Evolutionary conservation across 2,329 filamentous ascomycete genomes (phyloP), one percentile per base, ranked within the genome.

Genomic region (Trichophyton equinum): DNA sequence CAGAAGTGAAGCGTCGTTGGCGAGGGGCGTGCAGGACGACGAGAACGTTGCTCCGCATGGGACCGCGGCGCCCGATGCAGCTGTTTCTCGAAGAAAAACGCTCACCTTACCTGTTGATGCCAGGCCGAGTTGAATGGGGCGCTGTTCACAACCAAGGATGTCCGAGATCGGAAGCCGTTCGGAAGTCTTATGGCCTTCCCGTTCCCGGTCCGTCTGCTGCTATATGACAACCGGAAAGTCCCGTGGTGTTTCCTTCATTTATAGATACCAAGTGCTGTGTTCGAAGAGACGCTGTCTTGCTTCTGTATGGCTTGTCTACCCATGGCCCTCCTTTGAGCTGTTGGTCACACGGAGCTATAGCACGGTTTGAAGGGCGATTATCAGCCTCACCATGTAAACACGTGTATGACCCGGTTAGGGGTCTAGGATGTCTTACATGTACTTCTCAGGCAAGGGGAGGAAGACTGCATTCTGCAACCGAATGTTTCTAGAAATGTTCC

Each of bases 361-460:
- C 25, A 36, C 51, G n/a, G 51, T 18, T 55, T 13, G 27, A 55
- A 55, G 15, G 25, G 27, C 51, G 3, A n/a, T 55, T 55, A 36
- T 55, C 51, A 55, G 51, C 51, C 51, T 55, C 51, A 55, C 51
- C 51, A 27, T 53, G 49, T 53, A 53, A 53, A 30, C 49, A 55
- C 27, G 51, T 55, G 51, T 55, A 36, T 55, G 27, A 38, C 33
- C 30, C 27, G 8, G 51, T 36, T 9, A 55, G 51, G 38, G 27
- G 51, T 55, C 9, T 55, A 55, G 11, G 25, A 9, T 30, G 51
- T 55, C 27, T 55, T 55, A 55, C 51, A 55, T 6, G 22, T 36
- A 33, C 27, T 33, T n/a, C 27, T 36, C 5, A 27, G 30, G 51
- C 13, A 36, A 22, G 11, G 33, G 33, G 4, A 4, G 30, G 51